Evolutionary conservation across 768 basidiomycete species (phyloP), one percentile per base, ranked within the genome.

Genomic region (Tulasnella sp.): DNA sequence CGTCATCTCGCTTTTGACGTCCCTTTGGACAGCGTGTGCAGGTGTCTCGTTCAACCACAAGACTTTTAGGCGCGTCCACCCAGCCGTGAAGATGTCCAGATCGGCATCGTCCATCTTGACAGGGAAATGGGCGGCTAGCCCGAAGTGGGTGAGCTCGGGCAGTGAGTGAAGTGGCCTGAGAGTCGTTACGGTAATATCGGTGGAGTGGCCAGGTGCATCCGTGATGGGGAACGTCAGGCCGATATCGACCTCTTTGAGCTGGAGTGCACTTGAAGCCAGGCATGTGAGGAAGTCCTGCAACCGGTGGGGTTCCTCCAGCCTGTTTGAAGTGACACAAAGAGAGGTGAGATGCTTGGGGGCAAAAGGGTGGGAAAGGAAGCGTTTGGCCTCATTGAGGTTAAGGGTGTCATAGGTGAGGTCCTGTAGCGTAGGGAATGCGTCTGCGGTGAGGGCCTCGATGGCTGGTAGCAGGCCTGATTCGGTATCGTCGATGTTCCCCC

Each of bases 41-140:
- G 51, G 51, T 17, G 51, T 53, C 37, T 53, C 51, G 19, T 53
- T 53, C 36, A 53, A 29, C 51, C 51, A 53, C 51, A 53, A 29
- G 9, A 39, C 37, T n/a, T 53, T 53, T 23, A 53, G 36, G 34
- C 25, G 34, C 25, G 15, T 32, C 9, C 51, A 32, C 32, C 51
- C 32, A n/a, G 51, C 34, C 19, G 51, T 53, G 19, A 36, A 53
- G 3, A 39, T 37, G 36, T 53, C 51, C 12, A 53, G 36, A 17
- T 53, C 51, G 9, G 34, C 36, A 39, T 53, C 51, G 12, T 35
- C 37, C 51, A 53, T 53, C 36, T 53, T 53, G 36, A 53, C 14
- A 5, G 51, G 51, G 36, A 53, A 53, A 39, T 53, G 51, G n/a
- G 51, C 35, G n/a, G 51, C 51, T 27, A 53, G n/a, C 27, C 51